Evolutionary conservation across 208 protist species (phyloP).

Genomic region (Trypanosomatidae sp.): DNA sequence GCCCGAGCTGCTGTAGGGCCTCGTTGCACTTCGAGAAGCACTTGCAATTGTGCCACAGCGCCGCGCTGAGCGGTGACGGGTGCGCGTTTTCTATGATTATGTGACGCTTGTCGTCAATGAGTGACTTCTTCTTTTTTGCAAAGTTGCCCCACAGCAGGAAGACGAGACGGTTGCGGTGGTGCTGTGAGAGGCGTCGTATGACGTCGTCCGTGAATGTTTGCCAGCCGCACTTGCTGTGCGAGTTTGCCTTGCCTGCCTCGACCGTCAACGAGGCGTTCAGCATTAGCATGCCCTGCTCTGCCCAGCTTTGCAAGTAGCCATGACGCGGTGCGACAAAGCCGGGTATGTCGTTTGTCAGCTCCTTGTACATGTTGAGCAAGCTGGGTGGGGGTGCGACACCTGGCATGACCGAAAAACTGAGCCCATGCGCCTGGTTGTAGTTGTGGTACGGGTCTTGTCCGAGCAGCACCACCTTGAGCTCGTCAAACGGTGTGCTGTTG

Average conservation of each 20-base stretch:
- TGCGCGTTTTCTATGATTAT: conserved; percentile 79
- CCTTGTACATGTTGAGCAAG: conserved; percentile 95
- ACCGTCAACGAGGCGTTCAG: conserved; percentile 96
- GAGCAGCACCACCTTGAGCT: conserved; percentile 91
- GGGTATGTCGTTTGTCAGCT: conserved; percentile 74
- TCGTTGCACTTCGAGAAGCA: conserved; percentile 84
- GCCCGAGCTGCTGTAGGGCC: conserved; percentile 31
- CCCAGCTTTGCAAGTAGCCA: conserved; percentile 92
- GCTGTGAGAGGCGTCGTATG: conserved; percentile 67
- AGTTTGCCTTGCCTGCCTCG: conserved; percentile 83
- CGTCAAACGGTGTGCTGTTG: conserved; percentile 79
- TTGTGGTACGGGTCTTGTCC: conserved; percentile 96
- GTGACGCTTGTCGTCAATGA: conserved; percentile 84
- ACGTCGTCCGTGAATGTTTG: conserved; percentile 91
- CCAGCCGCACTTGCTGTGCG: conserved; percentile 92
- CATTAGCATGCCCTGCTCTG: conserved; percentile 94
- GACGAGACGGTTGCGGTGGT: conserved; percentile 56
- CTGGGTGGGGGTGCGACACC: conserved; percentile 81
- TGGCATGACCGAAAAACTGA: conserved; percentile 92
- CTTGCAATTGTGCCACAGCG: conserved; percentile 57
- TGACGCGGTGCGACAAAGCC: conserved; percentile 82
- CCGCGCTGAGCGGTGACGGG: conserved; percentile 75
- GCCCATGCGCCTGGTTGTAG: conserved; percentile 92
- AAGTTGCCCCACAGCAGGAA: conserved; percentile 94
- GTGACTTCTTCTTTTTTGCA: conserved; percentile 82